These are phyloP conservation scores for Closterium sp. DNA, from an alignment of 139 green algal genomes.

Conservation along the genomic window DNA sequence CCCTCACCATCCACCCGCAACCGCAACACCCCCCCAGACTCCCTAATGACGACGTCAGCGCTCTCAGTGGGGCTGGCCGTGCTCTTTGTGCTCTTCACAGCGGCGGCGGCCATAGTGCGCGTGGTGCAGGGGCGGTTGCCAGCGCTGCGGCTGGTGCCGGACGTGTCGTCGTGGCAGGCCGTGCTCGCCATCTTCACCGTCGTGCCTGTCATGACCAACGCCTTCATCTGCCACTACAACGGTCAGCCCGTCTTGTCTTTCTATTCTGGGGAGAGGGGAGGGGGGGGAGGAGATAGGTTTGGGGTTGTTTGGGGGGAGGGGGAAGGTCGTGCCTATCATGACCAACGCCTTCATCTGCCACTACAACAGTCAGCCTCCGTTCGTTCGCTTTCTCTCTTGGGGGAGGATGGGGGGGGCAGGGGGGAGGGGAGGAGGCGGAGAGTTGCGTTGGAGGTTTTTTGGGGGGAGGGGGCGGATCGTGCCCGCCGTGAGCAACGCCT, in stretches of 20 bases:
- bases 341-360: conserved; percentile 14
- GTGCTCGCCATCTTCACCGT: conserved; percentile 18
- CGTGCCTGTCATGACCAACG: conserved; percentile 33
- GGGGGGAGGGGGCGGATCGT: too few relatives aligned
- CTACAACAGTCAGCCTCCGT: conserved; percentile 13
- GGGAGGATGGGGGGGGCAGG: too few relatives aligned
- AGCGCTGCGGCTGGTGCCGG: not conserved
- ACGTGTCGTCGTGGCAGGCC: not conserved
- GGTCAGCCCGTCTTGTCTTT: not conserved
- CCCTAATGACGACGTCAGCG: conserved; percentile 14
- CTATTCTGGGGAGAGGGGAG: too few relatives aligned
- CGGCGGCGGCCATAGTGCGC: not conserved
- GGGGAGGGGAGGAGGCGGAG: too few relatives aligned
- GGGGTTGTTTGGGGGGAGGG: too few relatives aligned
- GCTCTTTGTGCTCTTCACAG: conserved; percentile 25
- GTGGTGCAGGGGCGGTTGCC: not conserved
- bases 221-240: conserved; percentile 37
- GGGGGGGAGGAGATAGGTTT: too few relatives aligned
- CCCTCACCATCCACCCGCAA: not conserved
- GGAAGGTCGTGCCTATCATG: not conserved
- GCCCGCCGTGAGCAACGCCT: not conserved
- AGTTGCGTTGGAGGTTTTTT: too few relatives aligned
- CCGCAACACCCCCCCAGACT: not conserved
- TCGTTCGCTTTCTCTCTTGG: not conserved
- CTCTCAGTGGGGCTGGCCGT: conserved; percentile 22